Base-by-base conservation (phyloP, 495 filamentous ascomycete genomes). In the Acidomyces sp. region DNA sequence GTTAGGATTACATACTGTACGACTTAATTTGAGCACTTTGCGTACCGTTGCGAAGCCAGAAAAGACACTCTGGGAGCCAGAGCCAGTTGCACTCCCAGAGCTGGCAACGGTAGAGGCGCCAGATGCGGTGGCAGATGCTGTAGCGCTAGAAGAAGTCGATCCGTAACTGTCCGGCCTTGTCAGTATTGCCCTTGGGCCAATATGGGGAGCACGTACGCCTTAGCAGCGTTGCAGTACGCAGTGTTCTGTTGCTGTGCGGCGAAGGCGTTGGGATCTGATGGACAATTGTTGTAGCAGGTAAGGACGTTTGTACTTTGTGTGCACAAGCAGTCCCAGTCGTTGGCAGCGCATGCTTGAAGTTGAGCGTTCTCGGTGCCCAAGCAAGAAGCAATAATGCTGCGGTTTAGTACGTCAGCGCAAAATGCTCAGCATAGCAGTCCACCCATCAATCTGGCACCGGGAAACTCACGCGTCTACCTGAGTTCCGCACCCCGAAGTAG, bases 281-380 rank as follows among this genome's bases (percentile, higher is more conserved):
- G 53, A 54, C 57, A 60, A 54, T 56, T 57, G 51, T 60, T 57
- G 41, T 52, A 60, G 55, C 57, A 55, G 20, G 51, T 56, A 40
- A 57, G 17, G 23, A 57, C 45, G 37, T 49, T 48, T 23, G 46
- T 46, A 39, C 54, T 52, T 16, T 53, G 23, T 10, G 45, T 38
- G 50, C 58, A 61, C 3, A 59, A 32, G 51, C 58, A 61, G 32
- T 49, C 45, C 54, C 55, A 61, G 49, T 59, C 58, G 37, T 52
- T 59, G 34, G 29, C 39, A 3, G 31, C 28, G 54, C 58, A 61
- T 17, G 38, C 31, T 20, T 49, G 37, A 46, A 58, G 30, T 30
- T 54, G 46, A 4, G 15, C 30, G 29, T 48, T 37, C 31, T 41
- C 43, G 39, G 19, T 33, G 6, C 34, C 40, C 7, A 48, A 15